A percentile compares a stretch with the other conserved stretches of the same genome.
These are phyloP conservation scores for Warburgia ugandensis DNA, from an alignment of 164 flowering plant species.

Conservation along the genomic window DNA sequence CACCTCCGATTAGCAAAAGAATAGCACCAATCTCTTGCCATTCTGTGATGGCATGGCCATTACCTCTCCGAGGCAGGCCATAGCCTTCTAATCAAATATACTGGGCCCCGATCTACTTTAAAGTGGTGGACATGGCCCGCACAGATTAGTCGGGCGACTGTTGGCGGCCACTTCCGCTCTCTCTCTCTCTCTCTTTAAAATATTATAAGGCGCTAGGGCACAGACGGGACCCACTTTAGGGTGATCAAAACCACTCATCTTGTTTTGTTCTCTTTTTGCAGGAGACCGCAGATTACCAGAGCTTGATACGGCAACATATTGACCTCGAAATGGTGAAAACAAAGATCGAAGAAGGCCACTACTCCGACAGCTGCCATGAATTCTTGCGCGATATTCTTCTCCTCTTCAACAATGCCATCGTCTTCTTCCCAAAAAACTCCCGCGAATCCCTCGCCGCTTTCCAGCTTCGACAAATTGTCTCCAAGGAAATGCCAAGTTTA, in stretches of 20 bases:
- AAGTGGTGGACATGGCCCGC: too few species aligned
- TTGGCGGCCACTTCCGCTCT: too few species aligned
- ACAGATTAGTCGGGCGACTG: too few species aligned
- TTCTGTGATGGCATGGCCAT: too few species aligned
- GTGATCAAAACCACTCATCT: background rate
- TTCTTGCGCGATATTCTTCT: conserved; percentile 60
- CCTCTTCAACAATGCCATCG: conserved; percentile 57
- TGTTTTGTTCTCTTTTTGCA: conserved; percentile 23
- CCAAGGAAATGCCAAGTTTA: conserved; percentile 21
- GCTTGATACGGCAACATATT: conserved; percentile 49
- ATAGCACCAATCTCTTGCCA: too few species aligned
- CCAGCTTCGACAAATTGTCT: conserved; percentile 38
- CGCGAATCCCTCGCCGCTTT: conserved; percentile 38
- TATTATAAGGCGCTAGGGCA: too few species aligned
- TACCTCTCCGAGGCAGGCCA: too few species aligned
- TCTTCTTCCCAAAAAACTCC: conserved; percentile 40
- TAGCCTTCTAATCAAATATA: too few species aligned
- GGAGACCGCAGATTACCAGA: conserved; percentile 41
- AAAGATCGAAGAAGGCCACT: conserved; percentile 41
- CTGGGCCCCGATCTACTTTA: too few species aligned
- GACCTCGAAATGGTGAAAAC: conserved; percentile 44
- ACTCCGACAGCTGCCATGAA: conserved; percentile 29
- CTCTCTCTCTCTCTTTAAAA: too few species aligned
- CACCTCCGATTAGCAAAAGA: too few species aligned
- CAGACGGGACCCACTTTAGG: too few species aligned